Conservation (phyloP, 345 rosid species). For the Aquilaria malaccensis region DNA sequence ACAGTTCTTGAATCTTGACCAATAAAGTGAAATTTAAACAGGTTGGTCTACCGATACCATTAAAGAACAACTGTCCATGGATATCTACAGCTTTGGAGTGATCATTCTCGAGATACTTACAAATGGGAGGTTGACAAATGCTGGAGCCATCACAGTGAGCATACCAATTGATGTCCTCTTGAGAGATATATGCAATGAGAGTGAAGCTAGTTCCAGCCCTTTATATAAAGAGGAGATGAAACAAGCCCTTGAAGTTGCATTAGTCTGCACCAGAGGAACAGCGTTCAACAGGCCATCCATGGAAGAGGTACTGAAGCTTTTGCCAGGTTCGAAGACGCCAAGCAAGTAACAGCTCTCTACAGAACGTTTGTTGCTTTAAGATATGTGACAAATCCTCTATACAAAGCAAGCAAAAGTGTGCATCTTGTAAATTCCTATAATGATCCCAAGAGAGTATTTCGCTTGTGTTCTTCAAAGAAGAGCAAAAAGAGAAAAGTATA, state of each 20-base stretch:
- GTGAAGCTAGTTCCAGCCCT: conserved; percentile 25
- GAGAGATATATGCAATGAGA: conserved; percentile 46
- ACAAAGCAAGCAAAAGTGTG: too few species aligned
- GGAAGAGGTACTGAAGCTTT: conserved; percentile 58
- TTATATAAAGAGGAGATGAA: conserved; percentile 44
- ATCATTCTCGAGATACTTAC: conserved; percentile 59
- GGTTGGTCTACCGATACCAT: conserved; percentile 32
- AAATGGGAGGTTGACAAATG: conserved; percentile 49
- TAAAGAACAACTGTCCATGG: conserved; percentile 43
- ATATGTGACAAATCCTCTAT: too few species aligned
- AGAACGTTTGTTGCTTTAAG: not conserved
- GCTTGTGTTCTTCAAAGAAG: too few species aligned
- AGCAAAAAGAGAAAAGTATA: too few species aligned
- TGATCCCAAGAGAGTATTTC: too few species aligned
- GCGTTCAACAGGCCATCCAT: conserved; percentile 52
- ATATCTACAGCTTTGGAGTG: conserved; percentile 72
- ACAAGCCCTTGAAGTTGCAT: conserved; percentile 54
- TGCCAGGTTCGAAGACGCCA: conserved; percentile 31
- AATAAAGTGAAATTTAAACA: conserved; percentile 9
- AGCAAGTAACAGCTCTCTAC: conserved; percentile 19
- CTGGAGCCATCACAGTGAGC: conserved; percentile 33
- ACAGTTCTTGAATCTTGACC: not conserved
- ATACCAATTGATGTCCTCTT: conserved; percentile 55
- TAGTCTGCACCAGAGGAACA: conserved; percentile 57
- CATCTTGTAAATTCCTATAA: too few species aligned